Conservation (phyloP, 1,284 basidiomycete genomes). For the Peniophora sp. region DNA sequence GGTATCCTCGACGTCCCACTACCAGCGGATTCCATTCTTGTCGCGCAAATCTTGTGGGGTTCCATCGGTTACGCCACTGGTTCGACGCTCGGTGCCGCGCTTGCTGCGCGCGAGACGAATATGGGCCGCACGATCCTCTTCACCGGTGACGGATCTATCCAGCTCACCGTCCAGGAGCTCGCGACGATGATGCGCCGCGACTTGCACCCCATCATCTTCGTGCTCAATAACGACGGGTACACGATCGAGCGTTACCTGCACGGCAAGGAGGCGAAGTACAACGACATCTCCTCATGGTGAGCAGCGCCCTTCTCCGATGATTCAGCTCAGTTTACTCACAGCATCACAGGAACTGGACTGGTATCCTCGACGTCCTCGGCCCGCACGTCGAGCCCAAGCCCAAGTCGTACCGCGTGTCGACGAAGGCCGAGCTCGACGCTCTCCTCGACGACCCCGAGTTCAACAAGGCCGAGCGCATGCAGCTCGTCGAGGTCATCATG, state of each 20-base stretch:
- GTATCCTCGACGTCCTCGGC: constrained; percentile 47
- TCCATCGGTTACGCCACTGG: constrained; percentile 86
- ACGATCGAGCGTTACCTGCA: constrained; percentile 82
- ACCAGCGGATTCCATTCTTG: constrained; percentile 56
- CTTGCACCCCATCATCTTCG: constrained; percentile 73
- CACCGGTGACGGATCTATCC: constrained; percentile 79
- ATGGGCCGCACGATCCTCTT: constrained; percentile 75
- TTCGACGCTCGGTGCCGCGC: constrained; percentile 63
- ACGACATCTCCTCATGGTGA: constrained; percentile 63
- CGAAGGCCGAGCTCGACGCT: constrained; percentile 53
- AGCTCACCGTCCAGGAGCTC: constrained; percentile 70
- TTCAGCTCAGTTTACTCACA: not conserved
- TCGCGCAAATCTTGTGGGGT: constrained; percentile 81
- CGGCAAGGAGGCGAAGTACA: constrained; percentile 59
- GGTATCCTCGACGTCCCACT: constrained; percentile 64
- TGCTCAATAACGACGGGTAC: constrained; percentile 88
- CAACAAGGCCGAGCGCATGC: constrained; percentile 52
- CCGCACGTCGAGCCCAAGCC: constrained; percentile 39
- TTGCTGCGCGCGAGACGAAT: constrained; percentile 66
- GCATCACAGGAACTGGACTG: constrained; percentile 42
- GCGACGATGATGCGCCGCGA: constrained; percentile 68
- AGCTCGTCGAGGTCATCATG: constrained; percentile 79
- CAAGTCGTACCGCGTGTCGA: constrained; percentile 60
- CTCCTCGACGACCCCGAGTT: constrained; percentile 58
- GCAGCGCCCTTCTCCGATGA: constrained; percentile 5